A percentile compares a stretch with the other conserved stretches of the same genome.
Conservation (phyloP, 345 rosid genomes). For the Lenwebbia sp. region DNA sequence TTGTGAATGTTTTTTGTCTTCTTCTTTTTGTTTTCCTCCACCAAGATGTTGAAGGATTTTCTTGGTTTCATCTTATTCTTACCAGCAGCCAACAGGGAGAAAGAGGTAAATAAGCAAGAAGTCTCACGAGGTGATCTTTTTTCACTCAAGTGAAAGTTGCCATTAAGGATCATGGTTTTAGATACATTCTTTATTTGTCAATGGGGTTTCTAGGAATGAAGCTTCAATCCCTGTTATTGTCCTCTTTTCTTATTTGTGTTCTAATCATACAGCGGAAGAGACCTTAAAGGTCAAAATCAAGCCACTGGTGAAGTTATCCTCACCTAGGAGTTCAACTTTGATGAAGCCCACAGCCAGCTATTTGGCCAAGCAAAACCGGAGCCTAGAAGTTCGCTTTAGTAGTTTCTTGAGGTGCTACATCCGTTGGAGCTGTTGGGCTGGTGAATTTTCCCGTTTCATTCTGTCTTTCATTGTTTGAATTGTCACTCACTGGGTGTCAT, state of each 20-base stretch:
- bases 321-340: slow-evolving; percentile 39
- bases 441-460: neutral
- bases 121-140: neutral
- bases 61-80: neutral
- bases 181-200: neutral
- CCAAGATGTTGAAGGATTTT: neutral
- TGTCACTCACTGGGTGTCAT: neutral
- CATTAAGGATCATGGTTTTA: neutral
- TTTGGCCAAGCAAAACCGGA: slow-evolving; percentile 58
- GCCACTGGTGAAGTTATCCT: slow-evolving; percentile 9
- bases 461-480: neutral
- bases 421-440: neutral
- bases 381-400: slow-evolving; percentile 22
- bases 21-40: neutral
- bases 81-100: neutral
- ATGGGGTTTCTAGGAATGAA: neutral
- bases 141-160: neutral
- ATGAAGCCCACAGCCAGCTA: slow-evolving; percentile 86
- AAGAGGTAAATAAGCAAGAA: neutral
- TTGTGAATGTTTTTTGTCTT: neutral
- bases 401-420: slow-evolving; percentile 26
- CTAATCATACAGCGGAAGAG: neutral
- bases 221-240: neutral
- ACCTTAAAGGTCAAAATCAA: neutral
- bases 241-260: neutral